Base-by-base conservation (phyloP, 495 filamentous ascomycete genomes). In the Tuber borchii region DNA sequence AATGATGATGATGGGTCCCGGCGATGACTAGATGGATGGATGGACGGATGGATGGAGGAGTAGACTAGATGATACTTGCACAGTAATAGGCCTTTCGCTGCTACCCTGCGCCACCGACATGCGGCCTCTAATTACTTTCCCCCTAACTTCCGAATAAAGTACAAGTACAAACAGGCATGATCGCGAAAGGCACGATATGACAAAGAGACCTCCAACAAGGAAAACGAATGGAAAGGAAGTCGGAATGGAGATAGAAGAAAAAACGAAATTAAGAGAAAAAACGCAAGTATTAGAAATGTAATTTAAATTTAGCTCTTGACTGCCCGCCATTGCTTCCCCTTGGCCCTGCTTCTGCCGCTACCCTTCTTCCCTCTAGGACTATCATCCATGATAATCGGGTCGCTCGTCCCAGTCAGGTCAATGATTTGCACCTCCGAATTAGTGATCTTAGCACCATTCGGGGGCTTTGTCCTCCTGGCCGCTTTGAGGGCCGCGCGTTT, bases 371-470 rank as follows among this genome's bases (percentile, higher is more conserved):
- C 61, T n/a, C 70, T 73, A n/a, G 65, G 74, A 2, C 12, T n/a
- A 20, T 61, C 71, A 37, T 78, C 74, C n/a, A 71, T 73, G 6
- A 26, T 42, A 5, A 76, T 68, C 22, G 73, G 61, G 56, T 79
- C 77, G 16, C 76, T 79, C 31, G 40, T 79, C n/a, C n/a, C 43
- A 31, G 77, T 79, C 61, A 79, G 42, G 69, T 79, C 78, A 65
- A 81, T 81, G 44, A 81, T 48, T 48, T 81, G 78, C 19, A 65
- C 70, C 39, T 78, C 70, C 12, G 74, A 71, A 22, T 31, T 65
- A 1, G 14, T 34, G 48, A 73, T 48, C 48, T 72, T 42, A 26
- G 69, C 39, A 22, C 39, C 46, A 70, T 73, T 73, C 37, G 71
- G 37, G 31, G 40, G 31, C 42, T 40, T 45, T 19, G 69, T 20